Base-by-base conservation (phyloP, 306 rosid genomes). In the Casuarina cunninghamiana region DNA sequence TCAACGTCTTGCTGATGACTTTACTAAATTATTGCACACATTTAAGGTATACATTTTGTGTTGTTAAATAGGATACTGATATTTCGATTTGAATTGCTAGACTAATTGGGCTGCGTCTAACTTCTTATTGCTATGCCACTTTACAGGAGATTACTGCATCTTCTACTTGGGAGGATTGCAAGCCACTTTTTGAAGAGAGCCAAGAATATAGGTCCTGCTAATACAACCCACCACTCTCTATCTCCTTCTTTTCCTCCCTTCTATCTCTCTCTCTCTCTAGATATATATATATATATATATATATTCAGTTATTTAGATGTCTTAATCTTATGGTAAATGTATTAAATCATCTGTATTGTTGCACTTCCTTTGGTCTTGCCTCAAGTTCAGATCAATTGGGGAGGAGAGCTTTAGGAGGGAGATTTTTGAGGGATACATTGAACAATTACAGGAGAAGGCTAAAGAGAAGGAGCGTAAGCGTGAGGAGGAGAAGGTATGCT, bases 381-480 rank as follows among this genome's bases (percentile, higher is more conserved):
- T 61, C 53, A 78, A 55, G n/a, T 58, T 77, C 83, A 96, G 99
- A 81, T 87, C 89, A 58, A 82, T 96, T 75, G 96, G 94, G 67
- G 97, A 91, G 41, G 99, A 91, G 82, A 90, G 78, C 83, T 68
- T 66, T 43, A 65, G 84, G 54, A 90, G 65, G 86, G 99, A 96
- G 72, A 46, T 90, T 78, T 93, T 96, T 85, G 96, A 88, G 84
- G 97, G 89, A 76, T 88, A 93, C 86, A 79, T 90, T 71, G 44
- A 84, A 37, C 84, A 83, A 84, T 84, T 93, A 13, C 89, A 86
- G 79, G 99, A 91, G 81, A 96, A 91, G 82, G 97, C 93, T 51
- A 93, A 86, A 86, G 99, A 96, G 86, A 96, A 87, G 82, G 99
- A 93, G 79, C 94, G 99, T 53, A 96, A 91, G 84, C 96, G 99